phyloP scores from a whole-genome alignment of 2,329 filamentous ascomycete species.

The Colletotrichum echinochloae region DNA sequence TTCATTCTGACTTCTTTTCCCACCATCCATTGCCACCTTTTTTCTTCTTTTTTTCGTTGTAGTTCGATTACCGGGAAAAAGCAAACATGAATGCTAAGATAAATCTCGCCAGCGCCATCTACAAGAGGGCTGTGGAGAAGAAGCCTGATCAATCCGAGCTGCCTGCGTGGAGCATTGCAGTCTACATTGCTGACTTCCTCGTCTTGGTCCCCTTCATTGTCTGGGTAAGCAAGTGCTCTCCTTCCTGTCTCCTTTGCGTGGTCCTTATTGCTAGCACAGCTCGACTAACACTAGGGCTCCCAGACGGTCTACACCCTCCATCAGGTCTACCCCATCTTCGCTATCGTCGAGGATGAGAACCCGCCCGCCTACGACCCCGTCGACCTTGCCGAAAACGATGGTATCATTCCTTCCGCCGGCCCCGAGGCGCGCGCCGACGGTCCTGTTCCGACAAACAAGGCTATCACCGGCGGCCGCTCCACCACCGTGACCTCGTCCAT shows the following conservation, averaged over 20 bases:
- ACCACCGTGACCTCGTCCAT: conserved; percentile 63
- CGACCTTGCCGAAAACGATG: conserved; percentile 55
- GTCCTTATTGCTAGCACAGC: neutral
- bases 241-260: neutral
- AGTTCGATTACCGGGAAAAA: neutral
- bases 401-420: conserved; percentile 49
- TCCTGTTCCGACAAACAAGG: conserved; percentile 39
- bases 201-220: conserved; percentile 60
- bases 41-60: neutral
- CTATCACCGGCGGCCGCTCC: conserved; percentile 47
- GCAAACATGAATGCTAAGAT: conserved; percentile 6
- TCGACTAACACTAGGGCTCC: neutral
- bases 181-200: conserved; percentile 56
- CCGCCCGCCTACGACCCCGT: conserved; percentile 67
- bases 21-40: neutral
- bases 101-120: conserved; percentile 37
- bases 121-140: conserved; percentile 52
- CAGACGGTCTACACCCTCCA: conserved; percentile 65
- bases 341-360: conserved; percentile 69
- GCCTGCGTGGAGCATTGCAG: conserved; percentile 54
- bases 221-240: conserved; percentile 51
- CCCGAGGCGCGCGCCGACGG: conserved; percentile 42
- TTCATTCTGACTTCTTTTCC: neutral
- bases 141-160: conserved; percentile 46
- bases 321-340: conserved; percentile 64